phyloP scores from a whole-genome alignment of 768 basidiomycete species.

The Trametopsis cervina region DNA sequence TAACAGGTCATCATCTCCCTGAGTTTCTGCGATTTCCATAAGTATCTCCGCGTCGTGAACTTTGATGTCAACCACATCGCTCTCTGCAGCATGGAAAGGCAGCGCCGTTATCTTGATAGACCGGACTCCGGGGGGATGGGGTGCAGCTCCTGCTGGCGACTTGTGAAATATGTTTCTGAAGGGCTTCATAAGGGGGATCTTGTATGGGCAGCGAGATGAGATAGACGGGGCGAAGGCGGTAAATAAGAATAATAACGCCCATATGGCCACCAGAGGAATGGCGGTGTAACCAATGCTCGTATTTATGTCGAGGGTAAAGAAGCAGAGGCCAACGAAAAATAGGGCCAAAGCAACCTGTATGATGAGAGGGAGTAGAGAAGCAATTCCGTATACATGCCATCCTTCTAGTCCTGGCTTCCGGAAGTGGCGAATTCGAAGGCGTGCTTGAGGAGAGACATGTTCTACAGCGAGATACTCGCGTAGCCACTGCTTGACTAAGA shows the following conservation, averaged over 20 bases:
- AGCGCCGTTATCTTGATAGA: too few species aligned
- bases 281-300: background rate
- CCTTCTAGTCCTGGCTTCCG: background rate
- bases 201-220: conserved; percentile 6
- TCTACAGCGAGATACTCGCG: background rate
- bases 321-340: conserved; percentile 2
- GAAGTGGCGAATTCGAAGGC: background rate
- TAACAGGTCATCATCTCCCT: background rate
- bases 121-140: too few species aligned
- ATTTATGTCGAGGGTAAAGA: background rate
- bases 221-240: conserved; percentile 2
- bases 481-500: too few species aligned
- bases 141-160: background rate
- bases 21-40: background rate
- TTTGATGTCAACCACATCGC: background rate
- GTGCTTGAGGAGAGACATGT: background rate
- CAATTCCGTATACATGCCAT: conserved; percentile 3
- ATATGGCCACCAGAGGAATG: background rate
- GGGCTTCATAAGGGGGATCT: background rate
- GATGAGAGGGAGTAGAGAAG: background rate
- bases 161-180: background rate
- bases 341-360: background rate
- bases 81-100: background rate
- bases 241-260: background rate
- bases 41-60: background rate